phyloP scores from a whole-genome alignment of 345 rosid species.

The Linum trigynum region DNA sequence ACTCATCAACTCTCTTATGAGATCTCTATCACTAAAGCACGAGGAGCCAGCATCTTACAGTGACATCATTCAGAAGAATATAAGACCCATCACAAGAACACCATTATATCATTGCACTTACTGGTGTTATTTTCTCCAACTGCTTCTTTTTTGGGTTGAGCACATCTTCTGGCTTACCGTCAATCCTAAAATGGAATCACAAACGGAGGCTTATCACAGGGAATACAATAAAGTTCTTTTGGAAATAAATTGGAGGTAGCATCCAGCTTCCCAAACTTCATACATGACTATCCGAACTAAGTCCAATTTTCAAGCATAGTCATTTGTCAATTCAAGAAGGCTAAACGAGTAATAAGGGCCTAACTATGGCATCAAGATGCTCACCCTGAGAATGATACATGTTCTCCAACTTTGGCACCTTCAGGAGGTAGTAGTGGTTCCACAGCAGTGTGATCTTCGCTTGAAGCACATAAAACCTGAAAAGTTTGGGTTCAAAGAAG shows the following conservation, averaged over 20 bases:
- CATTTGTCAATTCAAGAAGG: background rate
- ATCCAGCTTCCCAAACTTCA: background rate
- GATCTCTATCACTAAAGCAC: background rate
- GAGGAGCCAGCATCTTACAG: background rate
- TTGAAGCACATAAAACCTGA: slow-evolving; percentile 92
- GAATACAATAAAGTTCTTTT: background rate
- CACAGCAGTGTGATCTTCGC: slow-evolving; percentile 62
- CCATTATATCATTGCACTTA: slow-evolving; percentile 19
- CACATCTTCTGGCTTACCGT: slow-evolving; percentile 94
- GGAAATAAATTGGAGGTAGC: background rate
- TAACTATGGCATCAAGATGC: slow-evolving; percentile 8
- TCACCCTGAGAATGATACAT: slow-evolving; percentile 68
- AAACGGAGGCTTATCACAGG: background rate
- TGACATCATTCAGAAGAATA: background rate
- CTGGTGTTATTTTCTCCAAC: slow-evolving; percentile 88
- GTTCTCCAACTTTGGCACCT: slow-evolving; percentile 70
- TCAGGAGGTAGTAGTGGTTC: slow-evolving; percentile 87
- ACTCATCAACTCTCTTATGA: background rate
- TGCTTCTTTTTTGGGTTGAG: slow-evolving; percentile 95
- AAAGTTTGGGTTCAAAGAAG: slow-evolving; percentile 12
- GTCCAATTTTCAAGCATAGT: background rate
- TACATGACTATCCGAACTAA: background rate
- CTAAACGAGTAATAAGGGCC: background rate
- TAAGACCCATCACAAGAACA: background rate
- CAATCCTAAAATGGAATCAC: slow-evolving; percentile 41